Evolutionary conservation across 2,329 filamentous ascomycete genomes (phyloP), one percentile per base, ranked within the genome.

Genomic region (Ascochyta koolunga): DNA sequence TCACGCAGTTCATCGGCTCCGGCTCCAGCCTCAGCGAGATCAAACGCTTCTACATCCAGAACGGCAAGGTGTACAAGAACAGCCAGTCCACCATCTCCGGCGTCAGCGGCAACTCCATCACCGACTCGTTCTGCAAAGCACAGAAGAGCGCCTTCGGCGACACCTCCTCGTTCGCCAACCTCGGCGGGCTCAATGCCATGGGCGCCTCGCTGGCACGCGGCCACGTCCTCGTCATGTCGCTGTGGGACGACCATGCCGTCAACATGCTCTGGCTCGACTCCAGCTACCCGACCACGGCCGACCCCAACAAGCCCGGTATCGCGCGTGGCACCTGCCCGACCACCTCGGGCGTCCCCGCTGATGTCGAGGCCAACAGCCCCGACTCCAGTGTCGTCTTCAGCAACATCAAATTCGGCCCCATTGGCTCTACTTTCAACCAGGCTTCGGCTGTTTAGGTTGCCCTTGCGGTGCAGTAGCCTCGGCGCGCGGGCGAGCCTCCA

Each of bases 221-320:
- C 31, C 86, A 88, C 83, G 86, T 87, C 32, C 79, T 89, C 13
- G 85, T 87, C 61, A 80, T 89, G 79, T 81, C 78, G 21, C 75
- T 86, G 54, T 84, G 81, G 81, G 84, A 89, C 68, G 87, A 90
- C 76, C 83, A 89, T 75, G 74, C 82, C 55, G 77, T 83, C 67
- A 82, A 87, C 76, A 90, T 91, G 87, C 82, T 88, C 66, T 91
- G 89, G 89, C 83, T 91, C 65, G 88, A 91, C 78, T 84, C 83
- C 56, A 82, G 78, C 70, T 88, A 83, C 78, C 87, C 87, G 42
- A 77, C 78, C 56, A 67, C 71, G 46, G 65, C 60, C 27, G 66
- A 70, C 60, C 50, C 71, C 15, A 51, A 24, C 39, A 68, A 64
- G 54, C 72, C 68, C 15, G 74, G 74, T 67, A 50, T 68, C 25